These are phyloP conservation scores for Fusarium luffae DNA, from an alignment of 2,329 filamentous ascomycete genomes.

Conservation along the genomic window DNA sequence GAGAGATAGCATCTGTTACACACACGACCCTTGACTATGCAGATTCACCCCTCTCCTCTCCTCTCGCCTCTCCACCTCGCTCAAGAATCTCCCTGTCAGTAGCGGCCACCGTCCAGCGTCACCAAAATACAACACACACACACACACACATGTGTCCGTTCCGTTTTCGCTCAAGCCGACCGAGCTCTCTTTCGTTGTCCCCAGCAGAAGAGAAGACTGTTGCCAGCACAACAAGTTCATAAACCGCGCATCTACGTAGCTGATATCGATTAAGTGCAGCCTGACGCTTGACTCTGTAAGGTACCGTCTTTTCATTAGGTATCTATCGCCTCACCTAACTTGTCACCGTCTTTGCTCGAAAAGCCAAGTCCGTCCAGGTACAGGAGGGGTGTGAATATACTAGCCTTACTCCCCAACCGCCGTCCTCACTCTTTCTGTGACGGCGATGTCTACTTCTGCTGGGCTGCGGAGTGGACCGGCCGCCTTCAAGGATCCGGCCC, in stretches of 20 bases:
- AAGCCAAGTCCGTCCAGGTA: conserved; percentile 5
- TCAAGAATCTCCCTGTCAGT: conserved; percentile 13
- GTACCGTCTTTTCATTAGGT: conserved; percentile 16
- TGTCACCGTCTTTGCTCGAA: conserved; percentile 25
- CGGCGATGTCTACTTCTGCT: conserved; percentile 24
- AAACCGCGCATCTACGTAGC: conserved; percentile 14
- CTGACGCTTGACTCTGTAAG: conserved; percentile 12
- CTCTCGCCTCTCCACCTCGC: conserved; percentile 21
- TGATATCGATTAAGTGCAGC: neutral
- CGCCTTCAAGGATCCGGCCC: conserved; percentile 31
- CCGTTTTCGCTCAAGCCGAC: conserved; percentile 23
- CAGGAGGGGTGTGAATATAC: neutral
- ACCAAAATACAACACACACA: conserved; percentile 29
- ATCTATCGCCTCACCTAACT: conserved; percentile 10
- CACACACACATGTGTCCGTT: conserved; percentile 22
- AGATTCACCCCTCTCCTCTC: conserved; percentile 14
- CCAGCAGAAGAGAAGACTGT: conserved; percentile 18
- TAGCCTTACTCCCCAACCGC: conserved; percentile 9
- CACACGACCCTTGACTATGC: conserved; percentile 7
- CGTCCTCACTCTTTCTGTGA: conserved; percentile 30
- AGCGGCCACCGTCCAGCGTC: conserved; percentile 20
- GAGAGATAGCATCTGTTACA: conserved; percentile 11
- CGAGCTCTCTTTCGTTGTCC: conserved; percentile 31
- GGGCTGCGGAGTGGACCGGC: conserved; percentile 27
- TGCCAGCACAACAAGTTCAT: conserved; percentile 29